Conservation (phyloP, 208 protist genomes). For the Leishmania gerbilli region DNA sequence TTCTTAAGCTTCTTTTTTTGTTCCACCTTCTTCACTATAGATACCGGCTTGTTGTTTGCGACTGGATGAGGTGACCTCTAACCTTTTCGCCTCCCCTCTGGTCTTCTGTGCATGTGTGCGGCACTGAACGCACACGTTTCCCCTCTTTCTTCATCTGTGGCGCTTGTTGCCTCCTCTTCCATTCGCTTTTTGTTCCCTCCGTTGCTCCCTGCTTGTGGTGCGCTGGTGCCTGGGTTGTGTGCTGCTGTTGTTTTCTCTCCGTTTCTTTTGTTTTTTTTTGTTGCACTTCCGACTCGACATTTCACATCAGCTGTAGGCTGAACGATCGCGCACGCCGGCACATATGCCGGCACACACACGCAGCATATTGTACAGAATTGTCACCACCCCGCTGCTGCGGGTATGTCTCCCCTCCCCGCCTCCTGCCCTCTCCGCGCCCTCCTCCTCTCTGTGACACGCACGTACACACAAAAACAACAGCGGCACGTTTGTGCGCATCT, state of each 20-base stretch:
- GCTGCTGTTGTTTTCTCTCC: not conserved
- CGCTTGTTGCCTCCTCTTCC: not conserved
- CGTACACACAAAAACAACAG: not conserved
- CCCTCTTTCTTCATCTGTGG: not conserved
- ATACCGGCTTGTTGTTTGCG: not conserved
- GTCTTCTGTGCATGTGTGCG: not conserved
- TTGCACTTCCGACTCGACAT: not conserved
- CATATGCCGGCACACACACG: too few species aligned
- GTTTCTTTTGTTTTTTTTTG: not conserved
- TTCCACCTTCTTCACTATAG: not conserved
- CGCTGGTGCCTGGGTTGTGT: slow-evolving; percentile 4
- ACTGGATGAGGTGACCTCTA: not conserved
- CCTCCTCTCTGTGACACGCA: not conserved
- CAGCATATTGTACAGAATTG: too few species aligned
- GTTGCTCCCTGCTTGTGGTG: not conserved
- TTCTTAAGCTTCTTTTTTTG: not conserved
- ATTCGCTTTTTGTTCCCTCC: not conserved
- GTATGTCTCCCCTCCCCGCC: too few species aligned
- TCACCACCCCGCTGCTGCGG: too few species aligned
- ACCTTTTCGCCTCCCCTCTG: not conserved
- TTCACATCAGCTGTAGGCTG: not conserved
- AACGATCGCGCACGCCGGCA: not conserved
- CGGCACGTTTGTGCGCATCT: not conserved
- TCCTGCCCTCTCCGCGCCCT: too few species aligned
- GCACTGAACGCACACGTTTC: not conserved